Percentiles rank a stretch among this genome's conserved stretches.
Conservation (phyloP, 2,329 filamentous ascomycete genomes). For the Botrytis fragariae region DNA sequence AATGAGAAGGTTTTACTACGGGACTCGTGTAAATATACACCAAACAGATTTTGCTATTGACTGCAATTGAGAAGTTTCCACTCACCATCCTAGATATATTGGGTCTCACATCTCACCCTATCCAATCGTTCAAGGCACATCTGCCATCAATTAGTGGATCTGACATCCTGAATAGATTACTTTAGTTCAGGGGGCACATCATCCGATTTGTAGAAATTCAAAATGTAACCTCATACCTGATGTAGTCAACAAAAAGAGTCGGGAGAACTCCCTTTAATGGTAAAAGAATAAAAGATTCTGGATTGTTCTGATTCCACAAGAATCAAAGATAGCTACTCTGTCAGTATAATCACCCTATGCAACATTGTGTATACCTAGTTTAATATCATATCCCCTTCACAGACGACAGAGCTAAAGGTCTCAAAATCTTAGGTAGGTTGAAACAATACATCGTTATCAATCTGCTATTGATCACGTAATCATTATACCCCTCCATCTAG, state of each 20-base stretch:
- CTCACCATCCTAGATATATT: neutral
- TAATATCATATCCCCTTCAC: too few species aligned
- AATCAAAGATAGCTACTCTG: too few species aligned
- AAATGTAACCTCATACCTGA: neutral
- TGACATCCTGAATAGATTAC: neutral
- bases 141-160: neutral
- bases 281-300: too few species aligned
- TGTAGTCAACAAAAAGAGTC: neutral
- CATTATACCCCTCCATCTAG: neutral
- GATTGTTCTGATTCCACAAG: too few species aligned
- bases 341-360: too few species aligned
- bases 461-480: neutral
- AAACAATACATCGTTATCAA: neutral
- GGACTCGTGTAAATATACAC: neutral
- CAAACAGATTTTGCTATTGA: too few species aligned
- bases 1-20: neutral
- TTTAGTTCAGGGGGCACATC: neutral
- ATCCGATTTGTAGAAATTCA: neutral
- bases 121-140: neutral
- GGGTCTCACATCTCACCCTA: neutral
- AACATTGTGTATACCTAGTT: too few species aligned
- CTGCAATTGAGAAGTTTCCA: neutral
- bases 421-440: too few species aligned
- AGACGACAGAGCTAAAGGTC: too few species aligned
- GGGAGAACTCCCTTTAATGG: too few species aligned